Evolutionary conservation across 2,329 filamentous ascomycete species (phyloP).

Genomic region (Colletotrichum phormii): DNA sequence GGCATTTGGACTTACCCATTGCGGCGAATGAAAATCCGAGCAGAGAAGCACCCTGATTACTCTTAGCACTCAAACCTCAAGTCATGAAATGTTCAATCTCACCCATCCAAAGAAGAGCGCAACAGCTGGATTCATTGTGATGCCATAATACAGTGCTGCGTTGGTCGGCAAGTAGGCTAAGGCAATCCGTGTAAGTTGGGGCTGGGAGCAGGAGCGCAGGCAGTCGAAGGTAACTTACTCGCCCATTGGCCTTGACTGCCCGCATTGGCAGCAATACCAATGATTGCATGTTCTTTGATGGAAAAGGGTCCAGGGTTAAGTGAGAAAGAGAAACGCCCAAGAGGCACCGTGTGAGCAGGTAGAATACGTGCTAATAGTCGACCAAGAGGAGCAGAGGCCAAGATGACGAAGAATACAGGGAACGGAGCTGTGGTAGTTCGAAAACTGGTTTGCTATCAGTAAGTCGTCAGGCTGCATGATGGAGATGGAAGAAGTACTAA

Average conservation of each 20-base stretch:
- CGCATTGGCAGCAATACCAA: conserved; percentile 62
- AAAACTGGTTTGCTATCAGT: conserved; percentile 62
- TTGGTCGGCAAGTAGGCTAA: conserved; percentile 45
- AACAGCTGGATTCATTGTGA: conserved; percentile 62
- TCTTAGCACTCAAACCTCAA: neutral
- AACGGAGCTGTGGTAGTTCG: conserved; percentile 69
- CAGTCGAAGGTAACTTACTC: neutral
- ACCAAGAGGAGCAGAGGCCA: conserved; percentile 66
- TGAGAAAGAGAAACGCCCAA: conserved; percentile 61
- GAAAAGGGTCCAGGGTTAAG: conserved; percentile 68
- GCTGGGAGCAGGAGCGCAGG: accelerated
- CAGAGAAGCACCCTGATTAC: conserved; percentile 16
- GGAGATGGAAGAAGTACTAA: neutral
- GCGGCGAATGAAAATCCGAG: conserved; percentile 59
- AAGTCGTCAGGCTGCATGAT: no score
- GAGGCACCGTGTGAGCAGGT: conserved; percentile 59
- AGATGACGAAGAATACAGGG: conserved; percentile 72
- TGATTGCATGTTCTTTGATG: conserved; percentile 68
- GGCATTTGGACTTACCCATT: conserved; percentile 50
- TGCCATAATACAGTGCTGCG: conserved; percentile 67
- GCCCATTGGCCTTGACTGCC: conserved; percentile 34
- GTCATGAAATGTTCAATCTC: conserved; percentile 64
- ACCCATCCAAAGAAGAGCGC: conserved; percentile 70
- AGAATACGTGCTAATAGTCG: conserved; percentile 62
- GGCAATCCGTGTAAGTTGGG: neutral